phyloP scores from a whole-genome alignment of 2,329 filamentous ascomycete genomes.

The Aspergillus flavus region DNA sequence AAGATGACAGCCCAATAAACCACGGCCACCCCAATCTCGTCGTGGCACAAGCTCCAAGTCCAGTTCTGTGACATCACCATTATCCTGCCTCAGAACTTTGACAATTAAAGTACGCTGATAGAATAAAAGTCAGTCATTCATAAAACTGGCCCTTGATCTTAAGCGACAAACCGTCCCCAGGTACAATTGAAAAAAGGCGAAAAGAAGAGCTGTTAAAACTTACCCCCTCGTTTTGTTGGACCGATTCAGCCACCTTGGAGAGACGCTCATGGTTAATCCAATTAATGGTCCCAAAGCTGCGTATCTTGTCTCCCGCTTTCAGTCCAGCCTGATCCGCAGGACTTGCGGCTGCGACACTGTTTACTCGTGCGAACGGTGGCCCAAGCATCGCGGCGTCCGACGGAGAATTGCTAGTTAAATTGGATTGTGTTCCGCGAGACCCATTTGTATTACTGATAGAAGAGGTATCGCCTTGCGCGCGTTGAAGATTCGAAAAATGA shows the following conservation, averaged over 20 bases:
- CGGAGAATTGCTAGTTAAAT: slow-evolving; percentile 26
- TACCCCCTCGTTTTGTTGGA: slow-evolving; percentile 88
- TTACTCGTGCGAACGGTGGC: slow-evolving; percentile 84
- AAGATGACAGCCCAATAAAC: slow-evolving; percentile 87
- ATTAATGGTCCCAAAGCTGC: slow-evolving; percentile 82
- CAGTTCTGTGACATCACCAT: slow-evolving; percentile 55
- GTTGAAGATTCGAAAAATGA: slow-evolving; percentile 75
- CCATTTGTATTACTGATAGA: slow-evolving; percentile 27
- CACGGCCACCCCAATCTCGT: slow-evolving; percentile 86
- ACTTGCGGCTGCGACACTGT: slow-evolving; percentile 74
- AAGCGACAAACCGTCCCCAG: background rate
- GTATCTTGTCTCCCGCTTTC: slow-evolving; percentile 76
- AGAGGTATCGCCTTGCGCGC: slow-evolving; percentile 48
- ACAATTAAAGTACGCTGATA: slow-evolving; percentile 70
- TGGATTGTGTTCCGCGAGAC: slow-evolving; percentile 25
- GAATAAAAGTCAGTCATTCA: slow-evolving; percentile 4
- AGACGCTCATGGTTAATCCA: slow-evolving; percentile 83
- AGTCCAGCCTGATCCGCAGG: slow-evolving; percentile 84
- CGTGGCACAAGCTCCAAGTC: slow-evolving; percentile 74
- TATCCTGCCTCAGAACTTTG: slow-evolving; percentile 59
- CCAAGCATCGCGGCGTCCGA: slow-evolving; percentile 46
- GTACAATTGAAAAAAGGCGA: background rate
- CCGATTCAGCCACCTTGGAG: slow-evolving; percentile 82
- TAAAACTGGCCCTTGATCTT: background rate
- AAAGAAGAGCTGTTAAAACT: slow-evolving; percentile 36